Percentiles rank a stretch among this genome's conserved stretches.
These are phyloP conservation scores for Spencermartinsiella ligniputridi DNA, from an alignment of 1,139 yeast genomes.

Conservation along the genomic window DNA sequence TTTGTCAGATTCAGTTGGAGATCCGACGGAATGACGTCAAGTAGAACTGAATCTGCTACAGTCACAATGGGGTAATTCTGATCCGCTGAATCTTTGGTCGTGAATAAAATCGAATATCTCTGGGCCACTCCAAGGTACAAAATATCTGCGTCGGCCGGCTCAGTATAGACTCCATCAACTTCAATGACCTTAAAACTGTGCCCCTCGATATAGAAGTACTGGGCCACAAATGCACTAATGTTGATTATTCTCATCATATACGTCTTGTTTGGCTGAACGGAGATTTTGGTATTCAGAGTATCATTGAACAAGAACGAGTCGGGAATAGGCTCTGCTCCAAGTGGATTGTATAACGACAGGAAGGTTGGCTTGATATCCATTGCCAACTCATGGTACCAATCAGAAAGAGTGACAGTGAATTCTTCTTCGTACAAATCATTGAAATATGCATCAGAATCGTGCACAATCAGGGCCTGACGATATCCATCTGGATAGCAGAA, in stretches of 20 bases:
- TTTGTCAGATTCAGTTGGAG: slow-evolving; percentile 67
- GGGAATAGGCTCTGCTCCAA: slow-evolving; percentile 97
- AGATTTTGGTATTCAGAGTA: slow-evolving; percentile 64
- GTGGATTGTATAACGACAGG: slow-evolving; percentile 73
- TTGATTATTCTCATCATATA: slow-evolving; percentile 74
- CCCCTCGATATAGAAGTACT: slow-evolving; percentile 79
- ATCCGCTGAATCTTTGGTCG: slow-evolving; percentile 57
- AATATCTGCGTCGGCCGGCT: slow-evolving; percentile 54
- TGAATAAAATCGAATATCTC: slow-evolving; percentile 67
- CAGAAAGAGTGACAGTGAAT: slow-evolving; percentile 59
- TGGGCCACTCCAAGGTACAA: slow-evolving; percentile 73
- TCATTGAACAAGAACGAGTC: slow-evolving; percentile 74
- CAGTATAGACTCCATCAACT: slow-evolving; percentile 74
- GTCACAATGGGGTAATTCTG: slow-evolving; percentile 75
- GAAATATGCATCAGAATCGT: slow-evolving; percentile 50
- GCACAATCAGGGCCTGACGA: slow-evolving; percentile 73
- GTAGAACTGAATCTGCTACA: slow-evolving; percentile 70
- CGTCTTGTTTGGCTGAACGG: slow-evolving; percentile 73
- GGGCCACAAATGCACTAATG: slow-evolving; percentile 83
- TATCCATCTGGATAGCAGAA: slow-evolving; percentile 92
- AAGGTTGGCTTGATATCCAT: slow-evolving; percentile 49
- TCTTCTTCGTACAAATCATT: slow-evolving; percentile 69
- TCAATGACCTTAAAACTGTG: slow-evolving; percentile 80
- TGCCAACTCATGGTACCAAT: slow-evolving; percentile 76
- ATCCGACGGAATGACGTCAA: slow-evolving; percentile 64